Conservation (phyloP, 2,329 filamentous ascomycete genomes). For the Apiospora aurea region DNA sequence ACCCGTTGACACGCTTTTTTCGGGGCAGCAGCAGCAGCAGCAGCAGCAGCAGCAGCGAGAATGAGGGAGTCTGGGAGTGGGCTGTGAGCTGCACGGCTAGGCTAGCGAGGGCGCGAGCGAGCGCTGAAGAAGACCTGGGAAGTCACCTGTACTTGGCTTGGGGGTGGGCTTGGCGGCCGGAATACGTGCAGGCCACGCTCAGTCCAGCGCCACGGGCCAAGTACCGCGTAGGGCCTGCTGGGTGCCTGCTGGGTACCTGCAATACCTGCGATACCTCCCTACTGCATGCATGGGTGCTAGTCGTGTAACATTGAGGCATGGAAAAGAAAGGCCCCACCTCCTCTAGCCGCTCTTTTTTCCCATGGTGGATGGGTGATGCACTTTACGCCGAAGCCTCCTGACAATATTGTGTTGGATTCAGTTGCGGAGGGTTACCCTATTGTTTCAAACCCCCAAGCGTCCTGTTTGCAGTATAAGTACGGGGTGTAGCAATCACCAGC, state of each 20-base stretch:
- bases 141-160: conserved; percentile 1
- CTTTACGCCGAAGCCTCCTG: conserved; percentile 14
- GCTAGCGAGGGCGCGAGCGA: conserved; percentile 3
- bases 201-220: background rate
- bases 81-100: conserved; percentile 4
- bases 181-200: background rate
- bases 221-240: background rate
- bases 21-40: conserved; percentile 3
- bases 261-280: background rate
- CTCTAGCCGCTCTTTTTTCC: conserved; percentile 20
- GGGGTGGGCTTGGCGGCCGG: background rate
- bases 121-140: background rate
- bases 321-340: conserved; percentile 14
- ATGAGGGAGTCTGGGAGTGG: background rate
- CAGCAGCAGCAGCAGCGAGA: background rate
- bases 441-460: conserved; percentile 9
- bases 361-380: conserved; percentile 18
- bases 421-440: conserved; percentile 9
- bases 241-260: background rate
- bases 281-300: conserved; percentile 14
- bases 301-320: conserved; percentile 17
- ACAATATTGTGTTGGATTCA: conserved; percentile 13
- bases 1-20: background rate
- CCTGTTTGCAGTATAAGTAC: conserved; percentile 3
- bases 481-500: background rate